Evolutionary conservation across 1,139 yeast species (phyloP), one percentile per base, ranked within the genome.

Genomic region (Scheffersomyces insectosa): DNA sequence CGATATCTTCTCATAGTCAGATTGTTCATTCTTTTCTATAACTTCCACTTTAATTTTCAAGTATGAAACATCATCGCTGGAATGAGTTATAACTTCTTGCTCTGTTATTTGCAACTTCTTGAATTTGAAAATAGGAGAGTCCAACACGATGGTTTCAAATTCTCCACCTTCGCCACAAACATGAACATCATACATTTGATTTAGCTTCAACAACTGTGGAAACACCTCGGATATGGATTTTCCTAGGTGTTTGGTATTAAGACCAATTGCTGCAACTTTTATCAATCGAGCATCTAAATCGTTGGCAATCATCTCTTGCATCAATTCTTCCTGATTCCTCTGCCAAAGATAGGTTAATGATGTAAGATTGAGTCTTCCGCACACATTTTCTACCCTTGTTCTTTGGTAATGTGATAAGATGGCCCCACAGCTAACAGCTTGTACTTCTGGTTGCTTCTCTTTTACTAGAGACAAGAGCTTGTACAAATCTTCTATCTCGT

Each of bases 111-210:
- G 70, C 38, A 91, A 62, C 45, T 66, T 71, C 40, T 81, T 80
- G 14, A 56, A 45, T 33, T 67, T 69, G 65, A 93, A 93, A 47
- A 88, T 83, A 0, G 96, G 95, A 2, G 95, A 88, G 63, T 93
- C 97, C 28, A 93, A 71, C 3, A 93, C 98, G 52, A 91, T 70
- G 0, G 97, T 85, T 60, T 93, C 99, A 62, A 90, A 93, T 63
- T 93, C 99, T 1, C 99, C 99, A 15, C 99, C 99, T 69, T 93
- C 99, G 7, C 99, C 99, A 68, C 99, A 93, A 0, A 93, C 82
- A 62, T 93, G 97, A 8, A 91, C 88, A 2, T 91, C 95, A 62
- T 81, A 91, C 65, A 70, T 66, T 9, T 62, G 52, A 57, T 91
- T 86, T 51, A 91, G 68, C 33, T 70, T 71, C 9, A 77, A 55